Base-by-base conservation (phyloP, 768 basidiomycete species). In the Terana coerulea region DNA sequence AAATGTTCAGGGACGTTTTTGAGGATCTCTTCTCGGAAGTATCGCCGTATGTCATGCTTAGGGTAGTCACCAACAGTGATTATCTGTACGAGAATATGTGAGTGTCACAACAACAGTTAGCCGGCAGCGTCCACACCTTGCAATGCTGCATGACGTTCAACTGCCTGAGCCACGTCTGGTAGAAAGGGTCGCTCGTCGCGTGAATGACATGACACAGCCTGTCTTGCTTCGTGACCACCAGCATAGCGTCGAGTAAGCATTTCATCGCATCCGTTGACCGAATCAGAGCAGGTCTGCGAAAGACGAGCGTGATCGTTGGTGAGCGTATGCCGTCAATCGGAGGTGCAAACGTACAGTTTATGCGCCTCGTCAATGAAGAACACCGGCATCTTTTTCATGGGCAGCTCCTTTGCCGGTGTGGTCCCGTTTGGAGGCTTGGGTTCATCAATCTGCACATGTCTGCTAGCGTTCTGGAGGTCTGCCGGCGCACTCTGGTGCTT, bases 341-440 rank as follows among this genome's bases (percentile, higher is more conserved):
- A n/a, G n/a, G n/a, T n/a, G n/a, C n/a, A 7, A 12, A 49, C 82
- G 30, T 64, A 89, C 84, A 91, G 68, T 65, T 86, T 88, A 62
- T 93, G 91, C 1, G 89, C 88, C 64, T 93, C 91, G 56, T 93
- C 91, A 54, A 93, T 80, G 63, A 92, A 87, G 51, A 92, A 76
- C 11, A 88, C 86, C 1, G 88, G 88, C 63, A 86, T 79, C 68
- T 80, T 85, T 73, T 91, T 92, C 52, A 54, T 36, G 11, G 67
- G 69, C 51, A 69, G 69, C 47, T 66, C 64, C 55, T 64, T 57
- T 25, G 54, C 66, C 50, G 67, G 66, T 24, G 68, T 17, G 9
- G 43, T 63, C 28, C 61, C 73, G 49, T 67, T 73, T 15, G 62
- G 54, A 4, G 47, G 65, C 65, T 49, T 65, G 62, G 28, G 17